Conservation (phyloP, 2,329 filamentous ascomycete species). For the Talaromyces sp. region DNA sequence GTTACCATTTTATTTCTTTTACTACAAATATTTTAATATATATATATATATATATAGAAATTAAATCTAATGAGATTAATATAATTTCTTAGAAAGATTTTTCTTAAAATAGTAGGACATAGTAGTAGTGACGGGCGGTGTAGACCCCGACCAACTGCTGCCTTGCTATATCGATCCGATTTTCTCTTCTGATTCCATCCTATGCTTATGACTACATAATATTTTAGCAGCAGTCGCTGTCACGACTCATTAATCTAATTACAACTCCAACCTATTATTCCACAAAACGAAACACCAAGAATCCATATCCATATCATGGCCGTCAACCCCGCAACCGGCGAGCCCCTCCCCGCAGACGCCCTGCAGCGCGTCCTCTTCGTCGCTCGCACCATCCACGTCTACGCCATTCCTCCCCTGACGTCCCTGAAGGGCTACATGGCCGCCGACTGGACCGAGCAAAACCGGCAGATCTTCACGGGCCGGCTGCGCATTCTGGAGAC, state of each 20-base stretch:
- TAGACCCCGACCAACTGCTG: neutral
- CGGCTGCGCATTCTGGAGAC: constrained; percentile 75
- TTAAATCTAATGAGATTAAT: too few relatives aligned
- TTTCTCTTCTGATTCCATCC: neutral
- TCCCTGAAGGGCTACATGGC: constrained; percentile 76
- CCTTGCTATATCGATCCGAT: neutral
- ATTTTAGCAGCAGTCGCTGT: too few relatives aligned
- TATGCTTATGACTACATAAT: too few relatives aligned
- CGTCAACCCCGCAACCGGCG: constrained; percentile 66
- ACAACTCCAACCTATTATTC: too few relatives aligned
- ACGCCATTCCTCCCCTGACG: constrained; percentile 75
- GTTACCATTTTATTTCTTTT: too few relatives aligned
- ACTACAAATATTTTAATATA: too few relatives aligned
- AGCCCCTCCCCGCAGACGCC: constrained; percentile 63
- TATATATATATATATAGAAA: too few relatives aligned
- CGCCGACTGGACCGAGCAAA: constrained; percentile 66
- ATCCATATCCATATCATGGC: neutral
- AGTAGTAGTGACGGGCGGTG: too few relatives aligned
- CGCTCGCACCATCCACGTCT: constrained; percentile 70
- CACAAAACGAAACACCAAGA: neutral
- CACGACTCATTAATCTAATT: too few relatives aligned
- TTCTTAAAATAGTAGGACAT: too few relatives aligned
- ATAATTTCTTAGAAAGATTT: too few relatives aligned
- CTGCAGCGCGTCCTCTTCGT: constrained; percentile 83
- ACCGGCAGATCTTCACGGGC: constrained; percentile 77